Percentiles rank a stretch among this genome's conserved stretches.
phyloP scores from a whole-genome alignment of 306 rosid species.

The Betula pendula region DNA sequence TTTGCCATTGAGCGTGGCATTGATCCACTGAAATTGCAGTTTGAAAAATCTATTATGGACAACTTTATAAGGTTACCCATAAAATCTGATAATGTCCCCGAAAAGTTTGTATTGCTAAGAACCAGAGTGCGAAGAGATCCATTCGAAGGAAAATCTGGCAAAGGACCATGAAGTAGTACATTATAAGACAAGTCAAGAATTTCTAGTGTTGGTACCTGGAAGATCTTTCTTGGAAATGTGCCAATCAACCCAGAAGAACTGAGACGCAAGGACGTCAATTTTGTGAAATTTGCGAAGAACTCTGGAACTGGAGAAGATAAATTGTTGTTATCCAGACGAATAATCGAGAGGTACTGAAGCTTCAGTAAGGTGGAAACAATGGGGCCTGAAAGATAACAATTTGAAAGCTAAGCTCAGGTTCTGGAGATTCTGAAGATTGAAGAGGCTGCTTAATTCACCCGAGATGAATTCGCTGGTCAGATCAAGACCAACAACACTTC shows the following conservation, averaged over 20 bases:
- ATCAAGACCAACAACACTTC: slow-evolving; percentile 25
- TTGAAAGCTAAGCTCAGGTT: slow-evolving; percentile 15
- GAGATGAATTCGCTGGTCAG: slow-evolving; percentile 32
- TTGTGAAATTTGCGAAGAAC: slow-evolving; percentile 26
- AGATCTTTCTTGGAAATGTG: slow-evolving; percentile 32
- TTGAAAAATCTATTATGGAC: slow-evolving; percentile 27
- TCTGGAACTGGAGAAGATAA: slow-evolving; percentile 32
- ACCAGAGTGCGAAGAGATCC: slow-evolving; percentile 7
- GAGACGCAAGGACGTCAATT: slow-evolving; percentile 22
- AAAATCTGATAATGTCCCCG: slow-evolving; percentile 27
- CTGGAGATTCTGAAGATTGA: slow-evolving; percentile 33
- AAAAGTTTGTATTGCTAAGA: slow-evolving; percentile 26
- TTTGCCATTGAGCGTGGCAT: slow-evolving; percentile 32
- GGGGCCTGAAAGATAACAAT: slow-evolving; percentile 36
- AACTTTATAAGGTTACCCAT: slow-evolving; percentile 28
- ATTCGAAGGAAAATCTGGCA: slow-evolving; percentile 34
- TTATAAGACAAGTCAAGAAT: slow-evolving; percentile 34
- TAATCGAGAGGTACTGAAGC: slow-evolving; percentile 25
- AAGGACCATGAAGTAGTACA: slow-evolving; percentile 17
- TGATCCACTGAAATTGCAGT: slow-evolving; percentile 31
- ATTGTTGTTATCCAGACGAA: slow-evolving; percentile 27
- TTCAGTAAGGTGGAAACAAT: slow-evolving; percentile 18
- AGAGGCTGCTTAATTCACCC: slow-evolving; percentile 36
- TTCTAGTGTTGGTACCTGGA: slow-evolving; percentile 29
- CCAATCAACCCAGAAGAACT: slow-evolving; percentile 18